Conservation (phyloP, 2,329 filamentous ascomycete species). For the Chalaropsis thielavioides region DNA sequence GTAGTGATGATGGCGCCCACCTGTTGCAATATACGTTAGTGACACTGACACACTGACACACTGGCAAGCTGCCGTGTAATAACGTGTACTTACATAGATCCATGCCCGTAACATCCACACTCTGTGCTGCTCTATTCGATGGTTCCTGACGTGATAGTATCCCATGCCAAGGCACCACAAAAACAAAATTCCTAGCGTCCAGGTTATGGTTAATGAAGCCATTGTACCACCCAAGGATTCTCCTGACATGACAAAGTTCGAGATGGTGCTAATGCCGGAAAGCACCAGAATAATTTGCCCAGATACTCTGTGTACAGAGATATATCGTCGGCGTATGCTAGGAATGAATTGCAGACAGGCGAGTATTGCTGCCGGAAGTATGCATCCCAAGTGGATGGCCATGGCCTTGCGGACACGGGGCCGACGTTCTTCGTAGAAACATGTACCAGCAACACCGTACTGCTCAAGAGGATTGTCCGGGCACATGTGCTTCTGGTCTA, state of each 20-base stretch:
- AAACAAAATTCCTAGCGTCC: conserved; percentile 3
- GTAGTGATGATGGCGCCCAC: conserved; percentile 1
- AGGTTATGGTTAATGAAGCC: conserved; percentile 4
- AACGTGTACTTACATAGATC: conserved; percentile 8
- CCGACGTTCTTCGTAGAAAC: conserved; percentile 10
- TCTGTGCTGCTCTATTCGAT: conserved; percentile 4
- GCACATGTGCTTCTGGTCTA: conserved; percentile 6
- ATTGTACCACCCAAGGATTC: conserved; percentile 1
- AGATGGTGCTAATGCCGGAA: not conserved
- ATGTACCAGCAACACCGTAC: conserved; percentile 7
- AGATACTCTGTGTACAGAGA: not conserved
- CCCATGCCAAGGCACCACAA: not conserved
- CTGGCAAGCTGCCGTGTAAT: not conserved
- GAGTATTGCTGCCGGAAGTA: conserved; percentile 9
- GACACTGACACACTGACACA: not conserved
- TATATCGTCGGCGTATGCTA: conserved; percentile 4
- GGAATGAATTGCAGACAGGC: conserved; percentile 12
- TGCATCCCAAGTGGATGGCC: not conserved
- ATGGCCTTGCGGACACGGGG: conserved; percentile 2
- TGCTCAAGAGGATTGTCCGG: not conserved
- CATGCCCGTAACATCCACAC: conserved; percentile 12
- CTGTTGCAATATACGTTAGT: not conserved
- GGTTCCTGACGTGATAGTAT: not conserved
- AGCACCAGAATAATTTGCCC: conserved; percentile 1
- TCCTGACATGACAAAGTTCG: conserved; percentile 4